Conservation (phyloP, 2,329 filamentous ascomycete genomes). For the Blumeriella jaapii region DNA sequence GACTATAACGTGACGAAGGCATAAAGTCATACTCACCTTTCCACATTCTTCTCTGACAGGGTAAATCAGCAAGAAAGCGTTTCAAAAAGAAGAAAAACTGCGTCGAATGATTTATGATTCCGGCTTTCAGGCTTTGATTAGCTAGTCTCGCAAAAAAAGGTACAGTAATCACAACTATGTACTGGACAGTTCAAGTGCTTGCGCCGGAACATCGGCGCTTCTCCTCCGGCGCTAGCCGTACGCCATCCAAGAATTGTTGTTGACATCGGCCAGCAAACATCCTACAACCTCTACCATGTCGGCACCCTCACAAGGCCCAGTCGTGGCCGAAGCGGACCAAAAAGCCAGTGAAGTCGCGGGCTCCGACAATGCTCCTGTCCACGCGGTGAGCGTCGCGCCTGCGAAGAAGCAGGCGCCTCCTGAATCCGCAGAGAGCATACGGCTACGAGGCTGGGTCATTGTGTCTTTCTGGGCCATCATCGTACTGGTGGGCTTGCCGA, state of each 20-base stretch:
- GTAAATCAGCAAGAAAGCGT: too few relatives aligned
- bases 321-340: conserved; percentile 4
- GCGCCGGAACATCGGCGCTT: too few relatives aligned
- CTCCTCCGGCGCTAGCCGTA: neutral
- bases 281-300: conserved; percentile 15
- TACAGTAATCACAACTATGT: too few relatives aligned
- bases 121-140: too few relatives aligned
- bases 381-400: conserved; percentile 18
- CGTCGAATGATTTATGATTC: too few relatives aligned
- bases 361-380: conserved; percentile 13
- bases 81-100: too few relatives aligned
- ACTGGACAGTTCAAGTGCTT: too few relatives aligned
- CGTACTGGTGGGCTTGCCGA: conserved; percentile 69
- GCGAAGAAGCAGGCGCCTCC: conserved; percentile 46
- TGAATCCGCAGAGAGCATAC: conserved; percentile 59
- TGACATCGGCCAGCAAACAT: conserved; percentile 8
- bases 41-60: too few relatives aligned
- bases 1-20: too few relatives aligned
- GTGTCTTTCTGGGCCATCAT: conserved; percentile 87
- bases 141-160: too few relatives aligned
- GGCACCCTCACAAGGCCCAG: conserved; percentile 11
- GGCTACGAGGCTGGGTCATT: conserved; percentile 63
- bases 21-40: too few relatives aligned
- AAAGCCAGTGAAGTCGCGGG: conserved; percentile 1
- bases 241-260: conserved; percentile 4